These are phyloP conservation scores for Endocladia muricata DNA, from an alignment of 31 red algal species.

Conservation along the genomic window DNA sequence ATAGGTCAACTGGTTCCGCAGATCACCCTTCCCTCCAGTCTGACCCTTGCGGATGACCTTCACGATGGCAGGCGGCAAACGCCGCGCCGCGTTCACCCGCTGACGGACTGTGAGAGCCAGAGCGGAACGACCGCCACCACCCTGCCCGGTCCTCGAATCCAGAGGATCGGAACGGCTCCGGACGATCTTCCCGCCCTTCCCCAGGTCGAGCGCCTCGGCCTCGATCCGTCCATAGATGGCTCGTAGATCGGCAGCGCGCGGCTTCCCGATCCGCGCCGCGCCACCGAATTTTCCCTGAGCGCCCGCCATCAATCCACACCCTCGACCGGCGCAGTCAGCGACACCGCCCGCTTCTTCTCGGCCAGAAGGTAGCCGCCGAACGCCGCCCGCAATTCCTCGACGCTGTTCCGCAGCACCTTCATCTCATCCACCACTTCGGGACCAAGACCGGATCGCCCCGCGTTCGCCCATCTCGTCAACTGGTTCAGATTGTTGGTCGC, in stretches of 20 bases:
- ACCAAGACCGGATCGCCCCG: background rate
- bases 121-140: background rate
- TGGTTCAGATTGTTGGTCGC: background rate
- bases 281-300: background rate
- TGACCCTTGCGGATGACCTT: background rate
- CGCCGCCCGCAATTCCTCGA: background rate
- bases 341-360: background rate
- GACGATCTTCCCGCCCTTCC: conserved; percentile 2
- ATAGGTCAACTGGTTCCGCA: background rate
- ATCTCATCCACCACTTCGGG: background rate
- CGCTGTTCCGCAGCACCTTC: background rate
- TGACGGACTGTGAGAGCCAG: background rate
- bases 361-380: background rate
- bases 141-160: background rate
- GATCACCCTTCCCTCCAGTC: background rate
- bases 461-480: conserved; percentile 3
- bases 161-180: background rate
- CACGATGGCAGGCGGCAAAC: background rate
- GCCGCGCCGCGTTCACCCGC: background rate
- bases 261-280: background rate
- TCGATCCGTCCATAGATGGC: conserved; percentile 3
- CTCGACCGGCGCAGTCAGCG: background rate
- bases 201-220: background rate
- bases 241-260: background rate
- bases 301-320: background rate